Evolutionary conservation across 129 eudicot genomes (phyloP).

Genomic region (Pseudognaphalium luteoalbum): DNA sequence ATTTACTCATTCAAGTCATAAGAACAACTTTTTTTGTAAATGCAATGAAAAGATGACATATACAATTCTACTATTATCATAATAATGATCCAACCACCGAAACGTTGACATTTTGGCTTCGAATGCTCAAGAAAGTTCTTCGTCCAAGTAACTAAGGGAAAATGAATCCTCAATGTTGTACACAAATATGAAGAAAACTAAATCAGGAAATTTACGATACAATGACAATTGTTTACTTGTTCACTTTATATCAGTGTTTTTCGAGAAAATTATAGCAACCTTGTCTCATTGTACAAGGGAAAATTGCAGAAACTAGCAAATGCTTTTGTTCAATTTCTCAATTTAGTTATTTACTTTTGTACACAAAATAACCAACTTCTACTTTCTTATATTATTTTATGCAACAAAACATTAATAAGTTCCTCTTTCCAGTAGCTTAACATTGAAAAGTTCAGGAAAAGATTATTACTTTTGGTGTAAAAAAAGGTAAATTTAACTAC

Average conservation of each 20-base stretch:
- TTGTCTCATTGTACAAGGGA: background rate
- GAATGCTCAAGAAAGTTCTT: no score
- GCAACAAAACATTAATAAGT: no score
- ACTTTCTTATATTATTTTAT: no score
- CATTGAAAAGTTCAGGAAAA: background rate
- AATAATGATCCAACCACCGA: constrained; percentile 11
- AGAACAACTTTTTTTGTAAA: constrained; percentile 3
- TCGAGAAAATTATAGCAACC: background rate
- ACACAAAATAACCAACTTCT: no score
- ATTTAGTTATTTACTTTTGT: no score
- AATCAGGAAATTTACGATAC: no score
- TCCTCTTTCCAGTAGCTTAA: background rate
- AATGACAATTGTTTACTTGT: no score
- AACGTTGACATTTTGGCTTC: background rate
- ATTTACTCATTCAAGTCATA: constrained; percentile 12
- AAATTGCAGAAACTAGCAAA: background rate
- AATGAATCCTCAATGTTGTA: background rate
- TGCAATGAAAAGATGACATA: background rate
- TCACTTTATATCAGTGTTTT: background rate
- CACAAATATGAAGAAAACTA: no score
- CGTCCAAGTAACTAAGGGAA: no score
- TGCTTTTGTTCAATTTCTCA: background rate
- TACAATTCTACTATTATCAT: background rate
- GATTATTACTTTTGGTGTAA: background rate
- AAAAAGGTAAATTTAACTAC: background rate